These are phyloP conservation scores for Corchorus olitorius DNA, from an alignment of 345 rosid species.

Conservation along the genomic window DNA sequence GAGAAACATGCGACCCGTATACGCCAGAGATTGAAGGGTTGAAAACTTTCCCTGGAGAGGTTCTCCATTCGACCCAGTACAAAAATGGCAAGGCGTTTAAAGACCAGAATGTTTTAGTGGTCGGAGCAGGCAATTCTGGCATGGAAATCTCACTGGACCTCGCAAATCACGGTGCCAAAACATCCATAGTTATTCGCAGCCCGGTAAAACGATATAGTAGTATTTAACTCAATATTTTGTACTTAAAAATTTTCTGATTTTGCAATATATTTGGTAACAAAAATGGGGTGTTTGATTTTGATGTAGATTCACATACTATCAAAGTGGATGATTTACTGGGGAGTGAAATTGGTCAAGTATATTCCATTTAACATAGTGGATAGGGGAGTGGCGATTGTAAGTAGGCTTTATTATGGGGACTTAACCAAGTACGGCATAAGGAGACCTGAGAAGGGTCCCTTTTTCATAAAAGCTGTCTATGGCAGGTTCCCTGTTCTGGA, in stretches of 20 bases:
- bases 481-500: conserved; percentile 44
- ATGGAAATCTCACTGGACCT: conserved; percentile 83
- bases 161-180: conserved; percentile 53
- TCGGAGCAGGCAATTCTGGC: conserved; percentile 87
- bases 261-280: no score
- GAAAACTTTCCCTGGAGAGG: conserved; percentile 40
- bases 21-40: conserved; percentile 47
- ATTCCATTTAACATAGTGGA: conserved; percentile 42
- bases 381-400: conserved; percentile 32
- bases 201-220: conserved; percentile 43
- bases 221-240: no score
- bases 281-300: no score
- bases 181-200: conserved; percentile 60
- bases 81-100: conserved; percentile 46
- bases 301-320: conserved; percentile 63
- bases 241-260: no score
- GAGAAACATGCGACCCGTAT: conserved; percentile 47
- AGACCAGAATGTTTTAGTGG: conserved; percentile 61
- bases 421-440: conserved; percentile 43
- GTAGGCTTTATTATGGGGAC: conserved; percentile 53
- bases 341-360: conserved; percentile 38
- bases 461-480: conserved; percentile 30
- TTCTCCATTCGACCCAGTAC: conserved; percentile 59
- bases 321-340: conserved; percentile 40
- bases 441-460: conserved; percentile 36